Base-by-base conservation (phyloP, 2,329 filamentous ascomycete genomes). In the Fusarium subglutinans region DNA sequence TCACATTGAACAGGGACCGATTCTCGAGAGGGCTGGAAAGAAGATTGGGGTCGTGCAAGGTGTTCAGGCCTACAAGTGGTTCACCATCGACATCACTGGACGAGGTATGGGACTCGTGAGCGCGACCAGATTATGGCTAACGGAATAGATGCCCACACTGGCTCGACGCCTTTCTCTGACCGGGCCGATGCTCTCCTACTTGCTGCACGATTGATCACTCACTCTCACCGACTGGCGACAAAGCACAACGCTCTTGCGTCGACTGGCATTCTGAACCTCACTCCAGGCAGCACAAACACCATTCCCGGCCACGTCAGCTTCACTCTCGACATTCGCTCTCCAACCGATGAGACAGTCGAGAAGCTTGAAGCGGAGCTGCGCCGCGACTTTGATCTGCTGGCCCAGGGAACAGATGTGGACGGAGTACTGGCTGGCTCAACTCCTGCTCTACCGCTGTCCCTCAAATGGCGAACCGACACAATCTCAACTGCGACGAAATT, bases 1-100 rank as follows among this genome's bases (percentile, higher is more conserved):
- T 15, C 94, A 96, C 79, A 96, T 96, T 60, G 94, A 97, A 80
- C 94, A 97, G 80, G 80, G 79, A 0, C 79, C 79, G 1, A 77
- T 77, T 7, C 68, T 77, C 0, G 77, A 77, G 53, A 53, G 70
- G 3, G 61, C 63, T 0, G 43, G 48, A 3, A 70, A 71, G 44
- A 76, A 74, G 2, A 76, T 77, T 9, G 75, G 75, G 0, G 67
- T 77, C 1, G 75, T 77, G 0, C 67, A 76, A 44, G 73, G 79
- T 0, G 79, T 75, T 0, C 79, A 80, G 20, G 79, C 79, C 1
- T 80, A 75, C 45, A 72, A 72, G 1, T 80, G 79, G 79, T 79
- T 76, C 56, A 69, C 74, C 0, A 73, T 80, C 13, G 61, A 74
- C 33, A 67, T 80, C 43, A 70, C 66, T 14, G 79, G 79, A 18